phyloP scores from a whole-genome alignment of 495 filamentous ascomycete species.

The Halenospora varia region DNA sequence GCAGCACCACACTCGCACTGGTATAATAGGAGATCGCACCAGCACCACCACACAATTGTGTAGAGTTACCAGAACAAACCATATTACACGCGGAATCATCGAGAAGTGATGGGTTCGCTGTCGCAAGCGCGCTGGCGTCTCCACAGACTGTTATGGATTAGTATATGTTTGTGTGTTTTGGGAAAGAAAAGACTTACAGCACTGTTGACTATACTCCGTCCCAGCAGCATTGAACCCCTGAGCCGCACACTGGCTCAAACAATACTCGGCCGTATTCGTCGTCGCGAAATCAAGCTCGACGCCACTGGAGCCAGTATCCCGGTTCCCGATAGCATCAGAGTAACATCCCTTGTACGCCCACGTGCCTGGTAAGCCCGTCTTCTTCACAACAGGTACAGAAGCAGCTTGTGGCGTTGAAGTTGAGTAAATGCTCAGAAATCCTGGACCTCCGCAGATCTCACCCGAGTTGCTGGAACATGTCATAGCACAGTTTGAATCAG shows the following conservation, averaged over 20 bases:
- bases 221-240: slow-evolving; percentile 36
- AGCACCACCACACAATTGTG: slow-evolving; percentile 15
- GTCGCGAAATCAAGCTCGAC: slow-evolving; percentile 3
- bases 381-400: slow-evolving; percentile 9
- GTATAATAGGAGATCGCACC: slow-evolving; percentile 16
- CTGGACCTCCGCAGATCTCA: slow-evolving; percentile 53
- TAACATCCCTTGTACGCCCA: slow-evolving; percentile 6
- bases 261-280: slow-evolving; percentile 33
- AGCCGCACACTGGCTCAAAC: slow-evolving; percentile 29
- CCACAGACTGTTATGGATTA: neutral
- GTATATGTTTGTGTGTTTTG: neutral
- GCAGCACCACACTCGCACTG: too few relatives aligned
- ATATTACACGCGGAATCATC: slow-evolving; percentile 21
- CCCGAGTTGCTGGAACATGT: slow-evolving; percentile 48
- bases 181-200: slow-evolving; percentile 17
- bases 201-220: slow-evolving; percentile 37
- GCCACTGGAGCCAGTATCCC: neutral
- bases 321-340: neutral
- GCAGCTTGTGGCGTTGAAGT: neutral
- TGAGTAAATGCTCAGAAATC: slow-evolving; percentile 48
- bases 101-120: slow-evolving; percentile 26
- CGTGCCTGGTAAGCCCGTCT: neutral
- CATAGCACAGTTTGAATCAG: slow-evolving; percentile 43
- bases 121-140: slow-evolving; percentile 3
- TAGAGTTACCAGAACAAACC: slow-evolving; percentile 7